Conservation (phyloP, 2,329 filamentous ascomycete species). For the Exutisphaerella laricina region DNA sequence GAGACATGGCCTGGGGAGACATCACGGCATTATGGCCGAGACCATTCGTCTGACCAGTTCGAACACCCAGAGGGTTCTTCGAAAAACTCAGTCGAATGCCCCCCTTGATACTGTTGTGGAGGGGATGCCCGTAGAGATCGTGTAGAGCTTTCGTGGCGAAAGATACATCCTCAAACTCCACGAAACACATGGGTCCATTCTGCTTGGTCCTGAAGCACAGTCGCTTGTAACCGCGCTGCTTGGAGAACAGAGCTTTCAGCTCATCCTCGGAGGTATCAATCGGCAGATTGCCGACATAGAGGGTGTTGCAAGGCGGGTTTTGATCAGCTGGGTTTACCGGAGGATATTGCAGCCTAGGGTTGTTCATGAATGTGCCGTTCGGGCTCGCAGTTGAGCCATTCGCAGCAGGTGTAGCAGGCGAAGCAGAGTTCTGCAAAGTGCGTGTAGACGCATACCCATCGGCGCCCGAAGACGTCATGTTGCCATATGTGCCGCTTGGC, state of each 20-base stretch:
- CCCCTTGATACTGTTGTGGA: slow-evolving; percentile 90
- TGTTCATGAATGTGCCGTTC: slow-evolving; percentile 54
- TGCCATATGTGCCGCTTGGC: slow-evolving; percentile 40
- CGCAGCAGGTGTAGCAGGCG: slow-evolving; percentile 25
- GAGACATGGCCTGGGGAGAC: slow-evolving; percentile 48
- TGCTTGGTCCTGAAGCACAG: slow-evolving; percentile 92
- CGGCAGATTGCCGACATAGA: slow-evolving; percentile 96
- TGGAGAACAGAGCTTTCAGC: slow-evolving; percentile 86
- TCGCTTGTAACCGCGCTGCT: slow-evolving; percentile 89
- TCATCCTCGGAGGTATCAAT: slow-evolving; percentile 92
- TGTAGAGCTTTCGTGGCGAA: slow-evolving; percentile 87
- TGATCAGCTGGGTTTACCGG: slow-evolving; percentile 91
- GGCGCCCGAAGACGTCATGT: slow-evolving; percentile 51
- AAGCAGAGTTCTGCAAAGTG: slow-evolving; percentile 44
- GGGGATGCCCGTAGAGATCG: slow-evolving; percentile 77
- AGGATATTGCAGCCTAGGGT: slow-evolving; percentile 64
- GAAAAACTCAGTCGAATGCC: slow-evolving; percentile 95
- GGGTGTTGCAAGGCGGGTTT: slow-evolving; percentile 94
- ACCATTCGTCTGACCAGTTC: slow-evolving; percentile 62
- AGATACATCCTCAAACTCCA: slow-evolving; percentile 91
- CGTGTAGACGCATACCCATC: slow-evolving; percentile 49
- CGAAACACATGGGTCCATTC: slow-evolving; percentile 97
- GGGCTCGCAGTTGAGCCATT: slow-evolving; percentile 48
- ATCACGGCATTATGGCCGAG: slow-evolving; percentile 48
- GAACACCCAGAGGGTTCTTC: slow-evolving; percentile 91